Conservation (phyloP, 164 flowering plant genomes). For the Aristolochia californica region DNA sequence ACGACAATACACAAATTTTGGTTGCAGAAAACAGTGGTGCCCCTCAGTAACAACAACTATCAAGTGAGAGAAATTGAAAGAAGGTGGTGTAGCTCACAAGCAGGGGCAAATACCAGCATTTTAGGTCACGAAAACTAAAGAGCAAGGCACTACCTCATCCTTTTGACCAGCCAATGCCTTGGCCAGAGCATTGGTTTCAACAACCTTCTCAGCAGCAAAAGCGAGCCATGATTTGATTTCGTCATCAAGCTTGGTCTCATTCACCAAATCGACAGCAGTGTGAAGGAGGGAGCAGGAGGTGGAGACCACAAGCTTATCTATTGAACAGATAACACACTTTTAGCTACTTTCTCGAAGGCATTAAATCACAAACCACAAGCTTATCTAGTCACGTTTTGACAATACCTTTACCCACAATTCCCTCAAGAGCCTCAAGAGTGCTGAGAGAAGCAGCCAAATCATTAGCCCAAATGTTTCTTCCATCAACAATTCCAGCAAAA, state of each 20-base stretch:
- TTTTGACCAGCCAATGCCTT: slow-evolving; percentile 22
- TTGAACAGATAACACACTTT: not conserved
- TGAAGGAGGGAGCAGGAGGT: slow-evolving; percentile 28
- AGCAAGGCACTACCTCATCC: slow-evolving; percentile 14
- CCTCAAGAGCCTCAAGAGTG: slow-evolving; percentile 5
- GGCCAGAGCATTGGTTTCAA: slow-evolving; percentile 28
- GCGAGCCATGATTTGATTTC: slow-evolving; percentile 31
- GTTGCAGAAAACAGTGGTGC: no score
- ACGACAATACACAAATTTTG: no score
- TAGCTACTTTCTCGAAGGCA: not conserved
- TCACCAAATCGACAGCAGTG: slow-evolving; percentile 28
- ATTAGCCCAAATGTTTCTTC: slow-evolving; percentile 9
- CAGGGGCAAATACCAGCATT: no score
- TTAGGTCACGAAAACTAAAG: no score
- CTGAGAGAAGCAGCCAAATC: slow-evolving; percentile 7
- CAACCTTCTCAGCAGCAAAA: slow-evolving; percentile 25
- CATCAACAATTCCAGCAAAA: slow-evolving; percentile 9
- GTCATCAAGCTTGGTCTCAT: slow-evolving; percentile 23
- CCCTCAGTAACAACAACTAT: no score
- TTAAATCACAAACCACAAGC: no score
- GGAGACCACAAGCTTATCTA: slow-evolving; percentile 21
- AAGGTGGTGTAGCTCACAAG: no score
- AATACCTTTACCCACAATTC: slow-evolving; percentile 4
- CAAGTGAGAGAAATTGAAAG: no score
- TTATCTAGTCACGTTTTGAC: not conserved